A percentile compares a stretch with the other conserved stretches of the same genome.
These are phyloP conservation scores for Calonectria pauciramosa DNA, from an alignment of 2,329 filamentous ascomycete genomes.

Conservation along the genomic window DNA sequence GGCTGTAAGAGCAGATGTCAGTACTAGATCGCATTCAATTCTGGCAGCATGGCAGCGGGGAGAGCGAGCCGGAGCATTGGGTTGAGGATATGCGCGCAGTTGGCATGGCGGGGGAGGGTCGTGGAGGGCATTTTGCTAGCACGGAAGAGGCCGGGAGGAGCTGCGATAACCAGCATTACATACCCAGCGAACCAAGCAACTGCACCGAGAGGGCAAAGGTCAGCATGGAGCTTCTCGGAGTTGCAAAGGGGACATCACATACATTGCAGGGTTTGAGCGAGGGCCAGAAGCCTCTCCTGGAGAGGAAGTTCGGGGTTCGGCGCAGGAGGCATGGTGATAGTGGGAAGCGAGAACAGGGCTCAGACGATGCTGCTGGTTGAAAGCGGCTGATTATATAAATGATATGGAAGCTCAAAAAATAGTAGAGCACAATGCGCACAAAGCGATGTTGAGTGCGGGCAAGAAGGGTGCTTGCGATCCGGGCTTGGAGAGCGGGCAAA, in stretches of 20 bases:
- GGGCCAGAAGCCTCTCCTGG: conserved; percentile 78
- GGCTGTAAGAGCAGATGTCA: conserved; percentile 65
- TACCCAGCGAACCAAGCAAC: conserved; percentile 88
- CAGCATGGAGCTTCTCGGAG: conserved; percentile 33
- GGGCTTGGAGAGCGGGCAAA: not conserved
- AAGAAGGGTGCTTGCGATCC: not conserved
- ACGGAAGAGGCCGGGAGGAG: conserved; percentile 17
- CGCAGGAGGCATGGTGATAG: conserved; percentile 75
- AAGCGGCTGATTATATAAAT: conserved; percentile 12
- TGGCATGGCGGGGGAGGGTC: not conserved
- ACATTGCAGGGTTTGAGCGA: conserved; percentile 95
- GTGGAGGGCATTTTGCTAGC: conserved; percentile 19
- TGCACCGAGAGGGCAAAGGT: conserved; percentile 49
- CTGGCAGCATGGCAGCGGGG: not conserved
- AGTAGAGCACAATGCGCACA: conserved; percentile 19
- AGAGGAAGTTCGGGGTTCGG: conserved; percentile 78
- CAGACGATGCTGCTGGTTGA: conserved; percentile 20
- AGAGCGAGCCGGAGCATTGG: conserved; percentile 11
- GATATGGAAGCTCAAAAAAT: conserved; percentile 23
- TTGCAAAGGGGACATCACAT: conserved; percentile 55
- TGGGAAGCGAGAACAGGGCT: not conserved
- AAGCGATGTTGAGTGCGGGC: conserved; percentile 1
- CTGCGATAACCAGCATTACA: conserved; percentile 54
- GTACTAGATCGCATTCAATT: conserved; percentile 18
- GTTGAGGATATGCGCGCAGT: conserved; percentile 34